Base-by-base conservation (phyloP, 2,329 filamentous ascomycete species). In the Claviceps humidiphila region DNA sequence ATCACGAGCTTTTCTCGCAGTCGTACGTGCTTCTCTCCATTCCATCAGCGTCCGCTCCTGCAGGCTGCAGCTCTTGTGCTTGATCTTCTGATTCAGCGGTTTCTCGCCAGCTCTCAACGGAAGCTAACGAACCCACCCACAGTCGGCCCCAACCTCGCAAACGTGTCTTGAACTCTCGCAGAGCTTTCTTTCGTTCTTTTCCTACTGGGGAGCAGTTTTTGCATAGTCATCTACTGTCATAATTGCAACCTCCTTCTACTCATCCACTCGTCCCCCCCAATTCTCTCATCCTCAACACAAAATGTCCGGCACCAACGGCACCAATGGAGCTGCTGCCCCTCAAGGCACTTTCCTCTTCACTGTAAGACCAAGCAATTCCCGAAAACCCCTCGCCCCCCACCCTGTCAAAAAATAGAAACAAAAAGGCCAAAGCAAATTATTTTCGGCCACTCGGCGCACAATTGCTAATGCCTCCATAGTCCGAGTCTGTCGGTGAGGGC, bases 401-500 rank as follows among this genome's bases (percentile, higher is more conserved):
- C 34, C 17, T 17, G 9, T 5, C 3, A 47, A 20, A 4, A 37
- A 6, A 47, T 22, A 5, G 2, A 20, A 7, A 20, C 16, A 4
- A 20, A 20, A 41, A 17, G 7, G 9, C 16, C 16, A n/a, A 9
- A n/a, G 9, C 3, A 17, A 41, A 41, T 8, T 4, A 17, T 3
- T 2, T 8, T n/a, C 6, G 39, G 6, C 39, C 43, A 20, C 22
- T 13, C 5, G 16, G 14, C n/a, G 44, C 44, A 22, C 26, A 38
- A 13, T 39, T 51, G 51, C 63, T 66, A 57, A 65, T 45, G 45
- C n/a, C 42, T 51, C 50, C 2, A 8, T 57, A 84, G 80, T 93
- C 87, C 71, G 87, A 93, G 74, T 90, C 87, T 54, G 87, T 91
- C 66, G 87, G 87, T 69, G 87, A 91, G 75, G 87, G 87, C 61